A percentile compares a stretch with the other conserved stretches of the same genome.
phyloP scores from a whole-genome alignment of 1,139 yeast species.

The Arxiozyma heterogenica region DNA sequence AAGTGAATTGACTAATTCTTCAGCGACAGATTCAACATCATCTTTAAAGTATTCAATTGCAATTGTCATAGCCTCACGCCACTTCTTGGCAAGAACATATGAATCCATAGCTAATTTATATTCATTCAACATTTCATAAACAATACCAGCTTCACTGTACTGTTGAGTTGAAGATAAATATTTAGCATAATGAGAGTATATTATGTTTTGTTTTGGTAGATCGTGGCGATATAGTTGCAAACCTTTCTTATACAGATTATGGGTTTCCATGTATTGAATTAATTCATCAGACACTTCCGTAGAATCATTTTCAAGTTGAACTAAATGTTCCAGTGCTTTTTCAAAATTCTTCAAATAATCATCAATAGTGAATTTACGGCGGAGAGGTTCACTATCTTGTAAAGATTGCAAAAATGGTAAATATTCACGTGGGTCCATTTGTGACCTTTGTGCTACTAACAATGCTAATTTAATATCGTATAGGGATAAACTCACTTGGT shows the following conservation, averaged over 20 bases:
- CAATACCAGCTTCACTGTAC: conserved; percentile 65
- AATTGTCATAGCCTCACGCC: conserved; percentile 77
- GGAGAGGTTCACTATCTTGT: conserved; percentile 54
- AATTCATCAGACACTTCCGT: conserved; percentile 47
- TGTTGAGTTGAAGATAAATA: conserved; percentile 46
- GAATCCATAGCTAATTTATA: conserved; percentile 56
- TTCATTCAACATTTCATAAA: conserved; percentile 60
- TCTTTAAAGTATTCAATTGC: conserved; percentile 37
- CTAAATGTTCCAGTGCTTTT: conserved; percentile 61
- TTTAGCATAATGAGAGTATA: conserved; percentile 56
- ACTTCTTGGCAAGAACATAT: conserved; percentile 59
- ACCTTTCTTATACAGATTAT: conserved; percentile 65
- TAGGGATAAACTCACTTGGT: conserved; percentile 69
- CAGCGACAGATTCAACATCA: conserved; percentile 40
- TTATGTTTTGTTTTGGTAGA: conserved; percentile 42
- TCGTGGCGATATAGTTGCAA: conserved; percentile 55
- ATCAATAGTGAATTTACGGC: conserved; percentile 73
- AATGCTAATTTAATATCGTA: conserved; percentile 78
- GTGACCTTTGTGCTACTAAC: conserved; percentile 88
- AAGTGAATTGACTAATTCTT: conserved; percentile 49
- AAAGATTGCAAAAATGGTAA: conserved; percentile 81
- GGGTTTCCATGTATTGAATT: conserved; percentile 59
- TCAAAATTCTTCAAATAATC: conserved; percentile 58
- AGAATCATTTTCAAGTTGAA: conserved; percentile 39
- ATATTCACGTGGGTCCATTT: conserved; percentile 95